Conservation (phyloP, 257 asterid species). For the Nemophila menziesii region DNA sequence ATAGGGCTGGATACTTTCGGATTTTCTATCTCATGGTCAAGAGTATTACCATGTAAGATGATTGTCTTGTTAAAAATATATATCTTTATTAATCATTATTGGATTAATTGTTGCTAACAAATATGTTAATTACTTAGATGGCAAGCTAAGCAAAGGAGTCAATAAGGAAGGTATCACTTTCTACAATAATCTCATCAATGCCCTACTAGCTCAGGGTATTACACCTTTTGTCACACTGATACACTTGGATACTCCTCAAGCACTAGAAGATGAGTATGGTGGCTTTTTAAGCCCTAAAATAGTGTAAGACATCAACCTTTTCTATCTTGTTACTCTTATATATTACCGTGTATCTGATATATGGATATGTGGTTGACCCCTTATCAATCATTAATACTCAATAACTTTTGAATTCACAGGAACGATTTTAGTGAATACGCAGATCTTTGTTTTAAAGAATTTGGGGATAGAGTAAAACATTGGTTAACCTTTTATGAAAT, state of each 20-base stretch:
- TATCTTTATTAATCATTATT: too few species aligned
- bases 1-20: constrained; percentile 40
- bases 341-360: too few species aligned
- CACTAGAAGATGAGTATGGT: constrained; percentile 50
- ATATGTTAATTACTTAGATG: constrained; percentile 24
- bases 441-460: constrained; percentile 38
- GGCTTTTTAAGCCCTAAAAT: constrained; percentile 45
- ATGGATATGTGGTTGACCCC: too few species aligned
- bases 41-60: constrained; percentile 47
- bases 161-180: constrained; percentile 47
- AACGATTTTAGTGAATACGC: constrained; percentile 40
- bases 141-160: constrained; percentile 46
- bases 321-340: too few species aligned
- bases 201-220: constrained; percentile 42
- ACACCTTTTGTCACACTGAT: constrained; percentile 46
- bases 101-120: too few species aligned
- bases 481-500: constrained; percentile 64
- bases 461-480: constrained; percentile 47
- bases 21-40: constrained; percentile 61
- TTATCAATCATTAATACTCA: too few species aligned
- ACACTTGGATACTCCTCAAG: constrained; percentile 80
- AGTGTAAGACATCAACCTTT: constrained; percentile 57
- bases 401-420: constrained; percentile 17
- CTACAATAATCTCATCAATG: constrained; percentile 50
- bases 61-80: too few species aligned